Evolutionary conservation across 2,329 filamentous ascomycete genomes (phyloP), one percentile per base, ranked within the genome.

Genomic region (Trichophyton rubrum): DNA sequence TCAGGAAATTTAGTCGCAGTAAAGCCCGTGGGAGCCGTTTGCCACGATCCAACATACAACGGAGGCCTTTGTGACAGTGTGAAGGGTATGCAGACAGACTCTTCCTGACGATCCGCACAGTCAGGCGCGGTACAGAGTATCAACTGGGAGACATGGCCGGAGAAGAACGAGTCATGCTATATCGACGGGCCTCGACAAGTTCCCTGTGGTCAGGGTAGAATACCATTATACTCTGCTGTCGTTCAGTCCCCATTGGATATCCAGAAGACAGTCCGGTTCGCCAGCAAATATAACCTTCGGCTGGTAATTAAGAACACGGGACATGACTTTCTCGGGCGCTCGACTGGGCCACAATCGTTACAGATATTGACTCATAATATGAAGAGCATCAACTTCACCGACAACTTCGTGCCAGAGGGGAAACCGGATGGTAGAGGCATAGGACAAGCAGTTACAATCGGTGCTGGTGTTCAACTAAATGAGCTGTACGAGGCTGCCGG

Each of bases 291-390:
- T 71, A 61, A 69, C 51, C 68, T 79, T 53, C 72, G 77, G 2
- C 67, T 79, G 1, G 69, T 74, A 33, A 76, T 84, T 62, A 77
- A 79, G 62, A 83, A 83, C 64, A 83, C 81, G 0, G 81, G 81
- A 1, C 81, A 84, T 66, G 81, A 83, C 61, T 63, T 55, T 11
- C 58, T 61, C 35, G 85, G 84, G 45, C 80, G 82, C 47, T 84
- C 80, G 0, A 83, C 83, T 0, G 85, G 85, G n/a, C 79, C 78
- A 22, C 84, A 84, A 1, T 75, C 66, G 1, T 62, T 74, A 33
- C 66, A 61, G 1, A 63, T 73, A 30, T 73, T 70, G 67, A 73
- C 65, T 27, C 71, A 72, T 47, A 58, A 72, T 51, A 64, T 72
- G 13, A 73, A 73, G 49, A 56, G 66, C 11, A 60, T 61, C 13